These are phyloP conservation scores for Volvox carteri DNA, from an alignment of 163 green algal genomes.

Conservation along the genomic window DNA sequence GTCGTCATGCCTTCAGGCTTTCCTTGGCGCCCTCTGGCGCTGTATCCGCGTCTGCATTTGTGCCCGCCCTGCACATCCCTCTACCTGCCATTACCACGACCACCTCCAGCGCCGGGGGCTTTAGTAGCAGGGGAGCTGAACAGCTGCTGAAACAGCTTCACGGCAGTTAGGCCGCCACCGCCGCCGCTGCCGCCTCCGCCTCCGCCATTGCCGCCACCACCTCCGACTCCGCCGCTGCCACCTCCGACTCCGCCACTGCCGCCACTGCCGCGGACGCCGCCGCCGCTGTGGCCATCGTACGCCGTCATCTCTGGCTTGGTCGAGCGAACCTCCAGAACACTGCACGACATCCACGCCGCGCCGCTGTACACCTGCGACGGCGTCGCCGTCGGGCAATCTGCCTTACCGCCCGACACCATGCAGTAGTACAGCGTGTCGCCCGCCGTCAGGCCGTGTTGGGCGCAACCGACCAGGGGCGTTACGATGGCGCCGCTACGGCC, in stretches of 20 bases:
- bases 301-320: not conserved
- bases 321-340: not conserved
- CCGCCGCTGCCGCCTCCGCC: not conserved
- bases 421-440: constrained; percentile 37
- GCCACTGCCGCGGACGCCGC: not conserved
- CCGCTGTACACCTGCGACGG: constrained; percentile 21
- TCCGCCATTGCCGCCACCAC: not conserved
- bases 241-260: not conserved
- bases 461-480: constrained; percentile 27
- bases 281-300: not conserved
- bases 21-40: no score
- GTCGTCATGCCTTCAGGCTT: no score
- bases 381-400: not conserved
- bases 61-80: no score
- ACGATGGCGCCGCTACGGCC: constrained; percentile 8
- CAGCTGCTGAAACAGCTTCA: not conserved
- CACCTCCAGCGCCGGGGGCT: no score
- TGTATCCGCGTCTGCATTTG: no score
- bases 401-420: constrained; percentile 6
- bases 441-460: constrained; percentile 8
- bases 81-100: no score
- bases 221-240: not conserved
- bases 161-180: not conserved
- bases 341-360: not conserved
- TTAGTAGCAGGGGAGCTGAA: no score